Base-by-base conservation (phyloP, 169 alveolate species). In the Cryptosporidium sp. region DNA sequence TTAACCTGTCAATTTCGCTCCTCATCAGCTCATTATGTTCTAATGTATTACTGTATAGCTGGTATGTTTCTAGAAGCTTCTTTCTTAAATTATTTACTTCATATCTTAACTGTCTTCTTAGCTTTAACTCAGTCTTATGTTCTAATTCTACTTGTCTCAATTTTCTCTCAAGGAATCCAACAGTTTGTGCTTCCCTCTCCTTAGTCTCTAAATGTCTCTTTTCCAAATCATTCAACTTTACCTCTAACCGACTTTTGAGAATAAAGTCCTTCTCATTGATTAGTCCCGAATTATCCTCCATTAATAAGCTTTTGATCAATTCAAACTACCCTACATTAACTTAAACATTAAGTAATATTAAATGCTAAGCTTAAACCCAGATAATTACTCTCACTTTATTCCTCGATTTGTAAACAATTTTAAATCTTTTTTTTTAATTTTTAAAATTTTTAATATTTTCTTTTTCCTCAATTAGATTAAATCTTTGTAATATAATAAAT, bases 121-220 rank as follows among this genome's bases (percentile, higher is more conserved):
- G 67, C 31, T 80, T 60, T 12, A 80, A 3, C 39, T 80, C 89
- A 14, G 65, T 80, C 75, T 80, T 80, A 39, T 80, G 89, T 53
- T 80, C 89, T 51, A 80, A 65, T 39, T 80, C 89, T 12, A 80
- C 75, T 2, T 80, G 89, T 33, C 39, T 80, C 56, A 80, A 67
- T 42, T 58, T 80, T 21, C 89, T 80, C 35, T 80, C 89, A 14
- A 80, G 65, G 31, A 80, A 62, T 12, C 89, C 89, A 8, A 80
- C 89, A 16, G 89, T 44, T 26, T 80, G 89, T 7, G 89, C 73
- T 23, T 80, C 89, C 51, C 89, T 80, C 62, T 80, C 89, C 31
- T 80, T 80, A 12, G 68, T 80, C 29, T 60, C 89, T 21, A 80
- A 23, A 26, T 80, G 89, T 31, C 26, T 60, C 60, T 80, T 80